These are phyloP conservation scores for Leishmania turanica DNA, from an alignment of 208 protist species.

Conservation along the genomic window DNA sequence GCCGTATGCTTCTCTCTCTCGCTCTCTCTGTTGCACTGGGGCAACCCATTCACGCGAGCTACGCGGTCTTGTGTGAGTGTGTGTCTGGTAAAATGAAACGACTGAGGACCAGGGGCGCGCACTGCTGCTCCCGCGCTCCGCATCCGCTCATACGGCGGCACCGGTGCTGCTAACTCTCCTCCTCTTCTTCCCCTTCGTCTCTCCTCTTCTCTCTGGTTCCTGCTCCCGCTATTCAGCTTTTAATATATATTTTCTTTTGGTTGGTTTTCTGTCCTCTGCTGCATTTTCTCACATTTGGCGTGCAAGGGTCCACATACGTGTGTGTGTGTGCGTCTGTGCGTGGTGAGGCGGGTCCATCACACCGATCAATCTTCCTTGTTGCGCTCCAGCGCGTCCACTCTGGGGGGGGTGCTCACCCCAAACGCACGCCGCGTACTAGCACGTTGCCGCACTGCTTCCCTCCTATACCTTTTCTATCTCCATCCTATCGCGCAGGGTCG, in stretches of 20 bases:
- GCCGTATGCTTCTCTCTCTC: neutral
- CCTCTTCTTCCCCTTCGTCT: neutral
- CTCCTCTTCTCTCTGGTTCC: neutral
- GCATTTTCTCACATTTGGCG: neutral
- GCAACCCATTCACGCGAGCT: neutral
- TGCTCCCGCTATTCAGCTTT: neutral
- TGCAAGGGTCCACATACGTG: neutral
- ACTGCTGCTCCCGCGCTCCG: neutral
- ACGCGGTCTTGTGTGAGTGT: neutral
- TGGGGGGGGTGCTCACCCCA: neutral
- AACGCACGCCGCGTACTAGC: neutral
- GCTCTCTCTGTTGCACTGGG: neutral
- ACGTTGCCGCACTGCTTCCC: neutral
- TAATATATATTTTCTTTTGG: neutral
- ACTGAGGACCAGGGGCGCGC: neutral
- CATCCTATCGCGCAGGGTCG: neutral
- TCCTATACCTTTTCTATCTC: neutral
- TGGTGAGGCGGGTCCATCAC: neutral
- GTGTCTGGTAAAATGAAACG: neutral
- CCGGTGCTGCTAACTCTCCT: neutral
- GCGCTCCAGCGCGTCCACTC: neutral
- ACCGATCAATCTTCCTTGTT: neutral
- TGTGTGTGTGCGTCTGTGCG: neutral
- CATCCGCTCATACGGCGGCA: neutral
- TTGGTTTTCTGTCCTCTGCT: neutral